Base-by-base conservation (phyloP, 1,284 basidiomycete species). In the Gymnopus androsaceus region DNA sequence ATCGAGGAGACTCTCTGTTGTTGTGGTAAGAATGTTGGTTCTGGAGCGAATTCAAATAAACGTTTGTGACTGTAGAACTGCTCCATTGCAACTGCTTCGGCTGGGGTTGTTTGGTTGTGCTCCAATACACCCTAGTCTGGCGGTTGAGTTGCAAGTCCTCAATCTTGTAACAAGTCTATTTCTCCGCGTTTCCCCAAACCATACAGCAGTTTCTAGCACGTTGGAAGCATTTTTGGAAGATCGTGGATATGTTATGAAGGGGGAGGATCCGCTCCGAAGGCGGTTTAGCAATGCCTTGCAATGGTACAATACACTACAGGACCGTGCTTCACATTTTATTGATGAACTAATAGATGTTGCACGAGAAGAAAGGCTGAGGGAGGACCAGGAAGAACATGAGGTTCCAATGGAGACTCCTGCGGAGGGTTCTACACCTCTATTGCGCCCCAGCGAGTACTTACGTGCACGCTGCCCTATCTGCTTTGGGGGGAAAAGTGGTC, bases 241-340 rank as follows among this genome's bases (percentile, higher is more conserved):
- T 17, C 51, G 49, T 44, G 56, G 56, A 2, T 54, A 49, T 44
- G 6, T 17, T 17, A 21, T 57, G n/a, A 2, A 49, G 3, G 51
- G 51, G 3, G 8, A 45, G 44, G 44, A 45, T n/a, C 44, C 44
- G 14, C 23, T n/a, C 30, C 27, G 36, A 25, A 3, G 31, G n/a
- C 49, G 41, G 15, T 56, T 56, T 46, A 31, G 28, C 27, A 51
- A 52, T 46, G 31, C 40, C 3, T 30, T 56, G 9, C 40, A 38
- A 9, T 56, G 55, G 55, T 56, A 46, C 73, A 73, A 27, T 71
- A 67, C 74, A 73, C 81, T n/a, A 33, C 51, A 53, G 36, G 12
- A 44, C 11, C 28, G n/a, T 9, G 27, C 33, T 4, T 21, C 8
- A 21, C 33, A 15, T 5, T 25, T 9, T 21, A 23, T 50, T 4